phyloP scores from a whole-genome alignment of 2,329 filamentous ascomycete genomes.

The Pseudogymnoascus sp. region DNA sequence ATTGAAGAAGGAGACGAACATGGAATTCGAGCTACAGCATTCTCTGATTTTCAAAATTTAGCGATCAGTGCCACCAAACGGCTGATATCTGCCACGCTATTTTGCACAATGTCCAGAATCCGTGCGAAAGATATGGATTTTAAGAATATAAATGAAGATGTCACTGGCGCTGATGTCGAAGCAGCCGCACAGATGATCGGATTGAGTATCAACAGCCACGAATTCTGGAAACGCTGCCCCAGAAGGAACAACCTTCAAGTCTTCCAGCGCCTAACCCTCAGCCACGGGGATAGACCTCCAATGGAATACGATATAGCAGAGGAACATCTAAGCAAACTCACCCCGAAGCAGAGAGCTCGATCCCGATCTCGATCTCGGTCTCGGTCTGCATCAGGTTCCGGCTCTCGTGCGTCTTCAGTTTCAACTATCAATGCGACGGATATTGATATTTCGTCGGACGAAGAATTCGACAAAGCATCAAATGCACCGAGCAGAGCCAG shows the following conservation, averaged over 20 bases:
- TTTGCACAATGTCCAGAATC: constrained; percentile 62
- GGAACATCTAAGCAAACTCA: constrained; percentile 15
- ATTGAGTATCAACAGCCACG: constrained; percentile 37
- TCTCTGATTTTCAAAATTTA: constrained; percentile 69
- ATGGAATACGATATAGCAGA: constrained; percentile 33
- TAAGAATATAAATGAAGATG: neutral
- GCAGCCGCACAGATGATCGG: constrained; percentile 47
- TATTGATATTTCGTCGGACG: neutral
- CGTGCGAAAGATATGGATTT: constrained; percentile 35
- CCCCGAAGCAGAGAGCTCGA: constrained; percentile 11
- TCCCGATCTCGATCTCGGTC: constrained; percentile 16
- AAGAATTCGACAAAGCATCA: neutral
- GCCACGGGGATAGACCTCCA: constrained; percentile 14
- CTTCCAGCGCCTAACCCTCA: constrained; percentile 30
- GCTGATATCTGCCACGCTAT: constrained; percentile 61
- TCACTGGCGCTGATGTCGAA: constrained; percentile 32
- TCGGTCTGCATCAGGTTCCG: constrained; percentile 18
- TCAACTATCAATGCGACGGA: constrained; percentile 4
- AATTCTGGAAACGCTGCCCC: constrained; percentile 45
- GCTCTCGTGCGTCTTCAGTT: neutral
- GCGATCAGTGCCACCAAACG: constrained; percentile 60
- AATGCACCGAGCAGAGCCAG: constrained; percentile 12
- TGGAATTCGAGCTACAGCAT: constrained; percentile 63
- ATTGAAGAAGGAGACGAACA: constrained; percentile 48
- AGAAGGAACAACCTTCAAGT: constrained; percentile 47